Evolutionary conservation across 2,329 filamentous ascomycete genomes (phyloP), one percentile per base, ranked within the genome.

Genomic region (Colletotrichum sublineola): DNA sequence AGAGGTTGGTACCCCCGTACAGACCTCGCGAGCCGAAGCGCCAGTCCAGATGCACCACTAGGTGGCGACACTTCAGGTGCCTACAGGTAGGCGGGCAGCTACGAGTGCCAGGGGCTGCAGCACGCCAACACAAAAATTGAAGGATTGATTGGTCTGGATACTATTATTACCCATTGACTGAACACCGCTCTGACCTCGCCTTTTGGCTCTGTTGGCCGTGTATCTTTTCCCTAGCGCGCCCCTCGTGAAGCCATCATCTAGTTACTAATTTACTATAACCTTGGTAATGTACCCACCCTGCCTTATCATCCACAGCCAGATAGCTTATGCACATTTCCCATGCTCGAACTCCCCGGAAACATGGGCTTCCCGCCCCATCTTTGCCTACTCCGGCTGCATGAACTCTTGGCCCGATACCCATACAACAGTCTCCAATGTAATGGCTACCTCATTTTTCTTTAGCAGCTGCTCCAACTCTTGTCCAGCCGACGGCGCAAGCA

Each of bases 341-440:
- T 63, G 12, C 24, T 52, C 33, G n/a, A 63, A 42, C 44, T 61
- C 5, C 57, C 68, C 68, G 68, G 57, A 71, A 63, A 71, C 68
- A 63, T 52, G 42, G 33, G 7, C 42, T 42, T 63, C 42, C 42
- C 46, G 55, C 48, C 38, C 44, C 55, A 56, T 70, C 67, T 53
- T 61, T 48, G 29, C 55, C 67, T 31, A 33, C 62, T 67, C 53
- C 63, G 56, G 38, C 48, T 42, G 36, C n/a, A 42, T 5, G 18
- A 50, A 46, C 42, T 48, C 9, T 40, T n/a, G 55, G 48, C 46
- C 15, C 29, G 48, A 12, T 33, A 42, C 38, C 8, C 11, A 24
- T 36, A 38, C 44, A 29, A 8, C 15, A 11, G 38, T 29, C 18
- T 57, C 63, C 40, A 57, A 29, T 46, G 20, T 42, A 46, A 14